Evolutionary conservation across 208 protist species (phyloP).

Genomic region (Leishmania major): DNA sequence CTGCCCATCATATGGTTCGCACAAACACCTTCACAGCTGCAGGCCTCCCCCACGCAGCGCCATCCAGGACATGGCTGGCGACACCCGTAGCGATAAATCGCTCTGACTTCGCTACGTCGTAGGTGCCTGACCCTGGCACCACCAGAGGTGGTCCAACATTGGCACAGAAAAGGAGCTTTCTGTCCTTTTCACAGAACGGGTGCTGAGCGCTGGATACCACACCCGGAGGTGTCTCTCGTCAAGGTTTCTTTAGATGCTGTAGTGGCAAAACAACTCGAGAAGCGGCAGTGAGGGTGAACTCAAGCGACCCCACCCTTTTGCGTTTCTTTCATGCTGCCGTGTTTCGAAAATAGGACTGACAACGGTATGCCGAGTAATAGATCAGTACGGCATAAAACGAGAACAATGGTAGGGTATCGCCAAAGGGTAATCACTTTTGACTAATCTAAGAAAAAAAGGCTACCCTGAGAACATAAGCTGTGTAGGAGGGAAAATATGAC

Average conservation of each 20-base stretch:
- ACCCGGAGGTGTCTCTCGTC: neutral
- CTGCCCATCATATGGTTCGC: neutral
- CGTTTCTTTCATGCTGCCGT: neutral
- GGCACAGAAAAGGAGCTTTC: neutral
- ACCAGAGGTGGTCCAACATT: neutral
- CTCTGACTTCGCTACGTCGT: neutral
- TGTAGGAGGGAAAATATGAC: neutral
- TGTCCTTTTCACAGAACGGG: neutral
- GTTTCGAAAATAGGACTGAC: neutral
- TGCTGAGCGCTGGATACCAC: neutral
- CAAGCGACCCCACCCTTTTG: neutral
- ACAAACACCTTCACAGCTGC: neutral
- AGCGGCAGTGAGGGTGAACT: neutral
- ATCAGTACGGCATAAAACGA: neutral
- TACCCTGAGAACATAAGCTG: neutral
- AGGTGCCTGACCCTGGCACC: neutral
- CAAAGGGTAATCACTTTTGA: neutral
- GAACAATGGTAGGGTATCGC: constrained; percentile 3
- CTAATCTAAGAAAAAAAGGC: neutral
- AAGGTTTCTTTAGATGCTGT: neutral
- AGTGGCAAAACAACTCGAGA: neutral
- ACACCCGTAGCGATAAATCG: neutral
- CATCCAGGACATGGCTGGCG: neutral
- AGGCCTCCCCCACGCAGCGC: neutral
- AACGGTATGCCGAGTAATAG: neutral